phyloP scores from a whole-genome alignment of 2,329 filamentous ascomycete species.

The Fusarium nygamai region DNA sequence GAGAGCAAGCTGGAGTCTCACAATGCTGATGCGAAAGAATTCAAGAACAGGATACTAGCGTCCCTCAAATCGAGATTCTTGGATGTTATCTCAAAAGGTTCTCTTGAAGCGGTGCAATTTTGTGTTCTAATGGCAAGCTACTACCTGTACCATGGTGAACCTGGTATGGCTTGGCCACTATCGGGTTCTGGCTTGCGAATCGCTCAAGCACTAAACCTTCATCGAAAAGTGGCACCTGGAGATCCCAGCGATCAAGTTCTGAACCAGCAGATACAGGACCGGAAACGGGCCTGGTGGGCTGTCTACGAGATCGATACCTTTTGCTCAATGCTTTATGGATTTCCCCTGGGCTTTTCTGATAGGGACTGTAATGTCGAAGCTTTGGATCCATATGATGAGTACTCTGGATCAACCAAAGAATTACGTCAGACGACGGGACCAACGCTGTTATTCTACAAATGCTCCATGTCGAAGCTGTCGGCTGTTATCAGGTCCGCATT shows the following conservation, averaged over 20 bases:
- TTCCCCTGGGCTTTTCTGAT: slow-evolving; percentile 45
- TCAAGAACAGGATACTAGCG: not conserved
- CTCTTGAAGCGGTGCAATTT: slow-evolving; percentile 47
- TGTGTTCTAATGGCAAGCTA: slow-evolving; percentile 51
- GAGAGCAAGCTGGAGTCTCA: not conserved
- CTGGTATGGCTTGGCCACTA: slow-evolving; percentile 51
- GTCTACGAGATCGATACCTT: slow-evolving; percentile 54
- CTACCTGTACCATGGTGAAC: slow-evolving; percentile 50
- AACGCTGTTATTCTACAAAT: slow-evolving; percentile 36
- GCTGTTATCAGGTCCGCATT: slow-evolving; percentile 24
- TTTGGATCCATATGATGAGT: not conserved
- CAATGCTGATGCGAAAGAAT: not conserved
- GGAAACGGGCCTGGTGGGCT: slow-evolving; percentile 54
- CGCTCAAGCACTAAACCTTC: slow-evolving; percentile 49
- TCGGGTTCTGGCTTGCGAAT: slow-evolving; percentile 50
- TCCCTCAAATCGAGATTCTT: slow-evolving; percentile 9
- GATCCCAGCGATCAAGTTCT: slow-evolving; percentile 47
- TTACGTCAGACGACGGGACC: not conserved
- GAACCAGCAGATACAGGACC: slow-evolving; percentile 29
- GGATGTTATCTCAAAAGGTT: slow-evolving; percentile 27
- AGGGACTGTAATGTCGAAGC: not conserved
- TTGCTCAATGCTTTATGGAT: slow-evolving; percentile 53
- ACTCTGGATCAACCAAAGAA: slow-evolving; percentile 3
- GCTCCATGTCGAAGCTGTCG: slow-evolving; percentile 36
- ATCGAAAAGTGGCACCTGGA: slow-evolving; percentile 13